Evolutionary conservation across 352 stramenopile genomes (phyloP).

Genomic region (Saprolegnia parasitica): DNA sequence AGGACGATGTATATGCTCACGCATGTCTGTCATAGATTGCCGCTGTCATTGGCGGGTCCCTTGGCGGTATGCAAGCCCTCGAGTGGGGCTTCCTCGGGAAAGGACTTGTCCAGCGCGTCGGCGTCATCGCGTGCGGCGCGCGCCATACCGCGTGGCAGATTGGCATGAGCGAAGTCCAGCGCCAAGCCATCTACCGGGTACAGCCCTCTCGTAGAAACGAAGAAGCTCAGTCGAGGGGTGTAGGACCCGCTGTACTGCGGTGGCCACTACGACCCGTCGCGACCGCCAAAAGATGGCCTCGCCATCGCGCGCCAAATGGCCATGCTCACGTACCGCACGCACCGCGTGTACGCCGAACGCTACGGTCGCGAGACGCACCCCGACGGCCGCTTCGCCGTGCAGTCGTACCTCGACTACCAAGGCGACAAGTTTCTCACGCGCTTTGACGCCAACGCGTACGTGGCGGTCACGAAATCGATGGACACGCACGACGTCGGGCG

Average conservation of each 20-base stretch:
- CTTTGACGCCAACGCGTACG: slow-evolving; percentile 95
- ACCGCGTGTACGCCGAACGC: slow-evolving; percentile 88
- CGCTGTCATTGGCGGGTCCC: slow-evolving; percentile 92
- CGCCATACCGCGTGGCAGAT: slow-evolving; percentile 96
- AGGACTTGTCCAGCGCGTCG: slow-evolving; percentile 82
- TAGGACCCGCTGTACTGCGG: slow-evolving; percentile 87
- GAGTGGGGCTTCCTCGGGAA: slow-evolving; percentile 91
- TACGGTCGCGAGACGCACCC: slow-evolving; percentile 74
- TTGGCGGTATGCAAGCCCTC: slow-evolving; percentile 97
- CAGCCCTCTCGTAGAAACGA: no score
- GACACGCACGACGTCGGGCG: slow-evolving; percentile 93
- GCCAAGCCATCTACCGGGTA: slow-evolving; percentile 91
- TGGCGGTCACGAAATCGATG: slow-evolving; percentile 95
- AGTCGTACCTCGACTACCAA: slow-evolving; percentile 88
- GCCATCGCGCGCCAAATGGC: slow-evolving; percentile 92
- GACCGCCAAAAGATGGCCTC: slow-evolving; percentile 75
- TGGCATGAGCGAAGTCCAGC: slow-evolving; percentile 92
- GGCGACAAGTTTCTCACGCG: slow-evolving; percentile 93
- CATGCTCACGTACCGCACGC: slow-evolving; percentile 96
- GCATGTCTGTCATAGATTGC: slow-evolving; percentile 32
- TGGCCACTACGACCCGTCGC: slow-evolving; percentile 59
- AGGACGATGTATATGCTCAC: slow-evolving; percentile 8
- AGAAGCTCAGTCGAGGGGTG: background rate
- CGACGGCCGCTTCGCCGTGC: slow-evolving; percentile 71
- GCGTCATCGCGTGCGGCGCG: slow-evolving; percentile 92